Percentiles rank a stretch among this genome's conserved stretches.
Conservation (phyloP, 1,284 basidiomycete species). For the Cutaneotrichosporon sp. region DNA sequence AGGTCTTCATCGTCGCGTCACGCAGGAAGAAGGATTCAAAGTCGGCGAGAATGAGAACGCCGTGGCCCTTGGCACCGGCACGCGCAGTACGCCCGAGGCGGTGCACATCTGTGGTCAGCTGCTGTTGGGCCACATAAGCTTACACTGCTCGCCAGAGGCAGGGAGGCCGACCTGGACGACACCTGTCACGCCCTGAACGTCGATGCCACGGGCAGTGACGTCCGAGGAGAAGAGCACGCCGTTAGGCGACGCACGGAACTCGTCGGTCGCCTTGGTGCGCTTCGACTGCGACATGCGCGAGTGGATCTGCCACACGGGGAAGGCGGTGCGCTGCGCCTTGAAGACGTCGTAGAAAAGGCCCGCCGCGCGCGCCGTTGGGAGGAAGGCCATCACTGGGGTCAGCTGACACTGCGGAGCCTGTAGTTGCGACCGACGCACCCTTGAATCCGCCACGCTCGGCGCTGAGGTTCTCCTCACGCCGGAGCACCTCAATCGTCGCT, state of each 20-base stretch:
- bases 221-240: constrained; percentile 58
- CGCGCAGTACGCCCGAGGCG: constrained; percentile 58
- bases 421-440: constrained; percentile 27
- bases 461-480: constrained; percentile 41
- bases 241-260: constrained; percentile 57
- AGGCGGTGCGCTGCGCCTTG: constrained; percentile 29
- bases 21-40: constrained; percentile 62
- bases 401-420: constrained; percentile 4
- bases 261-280: constrained; percentile 58
- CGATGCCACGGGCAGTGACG: constrained; percentile 59
- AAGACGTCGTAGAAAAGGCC: constrained; percentile 60
- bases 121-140: constrained; percentile 10
- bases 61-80: constrained; percentile 58
- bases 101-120: constrained; percentile 46
- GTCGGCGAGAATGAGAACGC: constrained; percentile 62
- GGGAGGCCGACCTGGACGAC: constrained; percentile 62
- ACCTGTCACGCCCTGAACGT: constrained; percentile 54
- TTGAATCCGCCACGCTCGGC: constrained; percentile 42
- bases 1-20: constrained; percentile 53
- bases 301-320: constrained; percentile 48
- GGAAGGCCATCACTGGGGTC: constrained; percentile 60
- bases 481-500: constrained; percentile 51
- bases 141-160: constrained; percentile 53
- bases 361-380: constrained; percentile 68
- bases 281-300: constrained; percentile 47